Conservation (phyloP, 225 moss, liverwort and hornwort genomes). For the Pleurozium schreberi region DNA sequence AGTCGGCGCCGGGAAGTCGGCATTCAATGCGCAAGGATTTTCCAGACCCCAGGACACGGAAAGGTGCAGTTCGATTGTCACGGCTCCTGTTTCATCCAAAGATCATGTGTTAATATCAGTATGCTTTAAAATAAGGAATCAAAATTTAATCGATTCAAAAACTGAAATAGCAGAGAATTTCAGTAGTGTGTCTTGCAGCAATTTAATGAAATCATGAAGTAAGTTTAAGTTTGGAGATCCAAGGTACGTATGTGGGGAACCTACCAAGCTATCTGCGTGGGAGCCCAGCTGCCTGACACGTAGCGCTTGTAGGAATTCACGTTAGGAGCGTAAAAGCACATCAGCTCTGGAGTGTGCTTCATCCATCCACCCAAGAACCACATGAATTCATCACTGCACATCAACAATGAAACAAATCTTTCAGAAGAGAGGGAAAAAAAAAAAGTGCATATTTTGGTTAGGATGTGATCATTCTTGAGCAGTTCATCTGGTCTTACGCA, state of each 20-base stretch:
- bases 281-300: conserved; percentile 93
- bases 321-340: conserved; percentile 96
- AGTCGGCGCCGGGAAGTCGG: conserved; percentile 91
- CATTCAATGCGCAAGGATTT: conserved; percentile 93
- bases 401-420: background rate
- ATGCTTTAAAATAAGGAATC: background rate
- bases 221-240: background rate
- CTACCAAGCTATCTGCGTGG: conserved; percentile 86
- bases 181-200: background rate
- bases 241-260: background rate
- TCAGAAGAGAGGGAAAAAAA: background rate
- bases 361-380: conserved; percentile 99
- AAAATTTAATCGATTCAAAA: background rate
- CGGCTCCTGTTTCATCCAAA: conserved; percentile 50
- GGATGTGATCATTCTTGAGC: background rate
- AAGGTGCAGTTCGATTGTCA: conserved; percentile 88
- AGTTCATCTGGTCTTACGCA: background rate
- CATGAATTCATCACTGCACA: conserved; percentile 71
- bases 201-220: background rate
- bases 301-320: conserved; percentile 97
- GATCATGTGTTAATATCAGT: background rate
- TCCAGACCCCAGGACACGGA: conserved; percentile 78
- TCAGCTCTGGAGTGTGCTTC: conserved; percentile 94
- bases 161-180: background rate
- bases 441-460: background rate